phyloP scores from a whole-genome alignment of 257 asterid genomes.

The Gentiana dahurica region DNA sequence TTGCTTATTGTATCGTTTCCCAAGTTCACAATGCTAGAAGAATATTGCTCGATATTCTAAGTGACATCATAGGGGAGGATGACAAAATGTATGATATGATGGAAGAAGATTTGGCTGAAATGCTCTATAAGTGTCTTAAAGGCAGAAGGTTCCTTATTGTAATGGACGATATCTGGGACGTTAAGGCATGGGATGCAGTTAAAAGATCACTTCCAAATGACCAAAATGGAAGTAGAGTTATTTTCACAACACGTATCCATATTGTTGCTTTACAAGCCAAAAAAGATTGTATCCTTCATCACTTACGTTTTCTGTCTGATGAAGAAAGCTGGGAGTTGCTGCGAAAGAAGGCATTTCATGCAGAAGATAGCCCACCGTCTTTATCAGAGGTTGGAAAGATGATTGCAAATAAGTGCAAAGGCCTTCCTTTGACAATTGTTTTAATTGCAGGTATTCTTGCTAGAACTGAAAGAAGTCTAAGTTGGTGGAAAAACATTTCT shows the following conservation, averaged over 20 bases:
- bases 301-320: neutral
- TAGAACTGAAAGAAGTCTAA: neutral
- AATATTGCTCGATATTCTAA: neutral
- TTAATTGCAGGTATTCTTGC: slow-evolving; percentile 1
- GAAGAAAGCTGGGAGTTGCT: neutral
- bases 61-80: neutral
- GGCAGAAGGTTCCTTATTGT: neutral
- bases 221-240: neutral
- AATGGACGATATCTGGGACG: slow-evolving; percentile 9
- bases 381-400: neutral
- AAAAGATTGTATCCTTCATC: neutral
- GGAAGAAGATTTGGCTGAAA: neutral
- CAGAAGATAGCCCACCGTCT: neutral
- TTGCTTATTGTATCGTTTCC: slow-evolving; percentile 3
- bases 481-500: neutral
- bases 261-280: neutral
- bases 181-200: neutral
- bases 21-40: neutral
- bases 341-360: neutral
- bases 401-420: neutral
- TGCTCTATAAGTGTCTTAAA: neutral
- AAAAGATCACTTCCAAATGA: slow-evolving; percentile 1
- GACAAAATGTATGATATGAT: neutral
- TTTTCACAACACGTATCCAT: slow-evolving; percentile 1
- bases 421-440: neutral